Base-by-base conservation (phyloP, 2,329 filamentous ascomycete genomes). In the Tolypocladium ophioglossoides region DNA sequence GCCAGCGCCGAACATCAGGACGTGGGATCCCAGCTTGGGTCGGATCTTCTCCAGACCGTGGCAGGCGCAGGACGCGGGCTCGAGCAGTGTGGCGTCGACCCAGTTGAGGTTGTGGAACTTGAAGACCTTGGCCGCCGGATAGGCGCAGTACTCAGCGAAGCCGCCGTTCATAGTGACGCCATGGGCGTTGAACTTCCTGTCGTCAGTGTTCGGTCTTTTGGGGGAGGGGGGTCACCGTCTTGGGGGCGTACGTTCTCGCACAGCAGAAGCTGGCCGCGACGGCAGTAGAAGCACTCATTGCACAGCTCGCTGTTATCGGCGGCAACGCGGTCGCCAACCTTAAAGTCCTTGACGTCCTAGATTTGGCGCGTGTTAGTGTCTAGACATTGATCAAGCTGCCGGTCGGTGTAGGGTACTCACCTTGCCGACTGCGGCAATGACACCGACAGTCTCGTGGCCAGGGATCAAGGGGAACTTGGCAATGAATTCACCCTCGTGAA, bases 281-380 rank as follows among this genome's bases (percentile, higher is more conserved):
- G 80, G 72, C 85, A 89, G 73, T 87, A 87, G 75, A 86, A 87
- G 72, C 85, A 89, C 68, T 84, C 79, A 50, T 80, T 80, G 69
- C 85, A 89, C 46, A 87, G 78, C 66, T 87, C 80, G 18, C 80
- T 79, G 66, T 84, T 83, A 62, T 83, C 80, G 38, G 79, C 82
- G 55, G 79, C 80, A 37, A 87, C 83, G 49, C 82, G 79, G 62
- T 86, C 82, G 53, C 83, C 83, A 54, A 86, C 63, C 51, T 75
- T 63, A 68, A 87, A 82, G 46, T 74, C 77, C 60, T 77, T 80
- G 58, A 86, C 82, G 59, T 81, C 76, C 66, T 74, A 51, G 35
- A 52, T 16, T 16, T 24, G 16, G 40, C 14, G 22, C 46, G 22
- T 50, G 50, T 30, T 9, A 47, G n/a, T 32, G 24, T 32, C 16